phyloP scores from a whole-genome alignment of 345 rosid genomes.

The Eutrema heterophyllum region DNA sequence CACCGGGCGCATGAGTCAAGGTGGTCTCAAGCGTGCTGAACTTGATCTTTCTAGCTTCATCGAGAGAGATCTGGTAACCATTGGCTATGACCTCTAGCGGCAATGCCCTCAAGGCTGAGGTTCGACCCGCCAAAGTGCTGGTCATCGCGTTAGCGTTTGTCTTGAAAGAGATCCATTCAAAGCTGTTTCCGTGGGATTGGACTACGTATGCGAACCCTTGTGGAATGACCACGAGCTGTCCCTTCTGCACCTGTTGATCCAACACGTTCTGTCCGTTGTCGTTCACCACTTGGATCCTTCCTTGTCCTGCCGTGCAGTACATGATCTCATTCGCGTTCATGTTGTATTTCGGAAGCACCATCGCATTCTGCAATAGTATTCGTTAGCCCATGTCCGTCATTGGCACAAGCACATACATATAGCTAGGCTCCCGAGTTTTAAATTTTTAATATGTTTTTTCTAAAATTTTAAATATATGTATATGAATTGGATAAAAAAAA shows the following conservation, averaged over 20 bases:
- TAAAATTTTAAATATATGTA: not conserved
- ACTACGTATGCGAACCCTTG: slow-evolving; percentile 56
- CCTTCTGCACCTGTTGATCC: slow-evolving; percentile 45
- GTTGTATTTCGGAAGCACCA: slow-evolving; percentile 63
- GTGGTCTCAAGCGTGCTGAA: slow-evolving; percentile 40
- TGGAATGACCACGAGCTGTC: slow-evolving; percentile 63
- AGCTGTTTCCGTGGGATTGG: slow-evolving; percentile 39
- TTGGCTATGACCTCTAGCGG: slow-evolving; percentile 53
- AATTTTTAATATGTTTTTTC: not conserved
- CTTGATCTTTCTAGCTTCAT: slow-evolving; percentile 63
- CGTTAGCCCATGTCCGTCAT: not conserved
- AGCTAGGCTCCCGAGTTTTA: not conserved
- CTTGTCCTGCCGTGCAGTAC: slow-evolving; percentile 51
- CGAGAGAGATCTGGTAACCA: slow-evolving; percentile 40
- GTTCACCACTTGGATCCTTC: slow-evolving; percentile 54
- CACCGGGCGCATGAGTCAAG: slow-evolving; percentile 17
- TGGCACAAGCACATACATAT: not conserved
- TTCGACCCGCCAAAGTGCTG: slow-evolving; percentile 50
- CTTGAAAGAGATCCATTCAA: slow-evolving; percentile 72
- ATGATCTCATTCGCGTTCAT: slow-evolving; percentile 63
- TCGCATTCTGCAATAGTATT: slow-evolving; percentile 39
- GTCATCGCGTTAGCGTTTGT: slow-evolving; percentile 56
- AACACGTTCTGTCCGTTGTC: slow-evolving; percentile 56
- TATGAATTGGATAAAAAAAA: not conserved
- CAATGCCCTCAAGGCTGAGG: slow-evolving; percentile 48